A percentile compares a stretch with the other conserved stretches of the same genome.
Evolutionary conservation across 257 asterid species (phyloP).

Genomic region (Salvia splendens): DNA sequence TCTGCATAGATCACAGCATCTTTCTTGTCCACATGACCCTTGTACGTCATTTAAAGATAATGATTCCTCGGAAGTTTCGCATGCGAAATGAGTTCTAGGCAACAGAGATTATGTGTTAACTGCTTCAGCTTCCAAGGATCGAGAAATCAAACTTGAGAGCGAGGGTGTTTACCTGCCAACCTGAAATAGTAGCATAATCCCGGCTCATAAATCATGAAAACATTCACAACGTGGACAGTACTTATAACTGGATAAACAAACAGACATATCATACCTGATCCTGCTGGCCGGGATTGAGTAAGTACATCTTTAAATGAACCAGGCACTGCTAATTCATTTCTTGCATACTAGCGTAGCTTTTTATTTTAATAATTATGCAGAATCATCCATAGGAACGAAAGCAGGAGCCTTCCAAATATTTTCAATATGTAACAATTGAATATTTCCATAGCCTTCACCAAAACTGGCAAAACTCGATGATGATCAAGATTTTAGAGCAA

Average conservation of each 20-base stretch:
- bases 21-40: slow-evolving; percentile 86
- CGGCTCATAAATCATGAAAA: slow-evolving; percentile 18
- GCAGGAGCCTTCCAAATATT: slow-evolving; percentile 10
- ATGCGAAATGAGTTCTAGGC: slow-evolving; percentile 30
- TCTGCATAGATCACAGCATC: slow-evolving; percentile 46
- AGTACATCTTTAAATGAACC: slow-evolving; percentile 42
- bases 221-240: slow-evolving; percentile 10
- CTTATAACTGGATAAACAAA: slow-evolving; percentile 28
- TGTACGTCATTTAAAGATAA: slow-evolving; percentile 72
- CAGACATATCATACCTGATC: slow-evolving; percentile 52
- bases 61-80: slow-evolving; percentile 37
- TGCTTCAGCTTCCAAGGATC: slow-evolving; percentile 34
- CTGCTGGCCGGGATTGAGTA: slow-evolving; percentile 33
- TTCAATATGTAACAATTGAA: too few species aligned
- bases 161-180: slow-evolving; percentile 38
- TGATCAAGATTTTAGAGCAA: background rate
- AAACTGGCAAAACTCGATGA: background rate
- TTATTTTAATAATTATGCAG: slow-evolving; percentile 25
- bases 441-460: too few species aligned
- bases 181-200: slow-evolving; percentile 39
- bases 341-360: slow-evolving; percentile 30
- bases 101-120: slow-evolving; percentile 32
- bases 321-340: slow-evolving; percentile 33
- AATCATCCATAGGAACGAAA: slow-evolving; percentile 36
- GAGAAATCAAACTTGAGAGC: slow-evolving; percentile 41